Evolutionary conservation across 495 filamentous ascomycete species (phyloP), one percentile per base, ranked within the genome.

Genomic region (Penicillium parvum): DNA sequence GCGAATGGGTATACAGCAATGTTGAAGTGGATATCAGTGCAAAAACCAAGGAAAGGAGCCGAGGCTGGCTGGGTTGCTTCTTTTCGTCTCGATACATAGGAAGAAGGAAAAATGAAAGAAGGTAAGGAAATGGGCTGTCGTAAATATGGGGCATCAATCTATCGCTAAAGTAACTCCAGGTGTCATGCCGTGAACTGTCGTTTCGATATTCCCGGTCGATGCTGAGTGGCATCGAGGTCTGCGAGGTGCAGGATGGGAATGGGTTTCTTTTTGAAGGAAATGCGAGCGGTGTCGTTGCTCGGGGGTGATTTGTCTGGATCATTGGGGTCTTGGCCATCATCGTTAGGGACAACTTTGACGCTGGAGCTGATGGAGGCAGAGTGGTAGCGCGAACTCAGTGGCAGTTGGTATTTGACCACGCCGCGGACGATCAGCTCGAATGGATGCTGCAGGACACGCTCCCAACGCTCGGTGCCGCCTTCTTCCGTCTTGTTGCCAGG

Each of bases 361-460:
- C 61, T 77, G 11, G 68, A 70, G 37, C 71, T 74, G 41, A 83
- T 69, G 9, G 71, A 68, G 4, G 69, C 72, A 1, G 72, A 75
- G 48, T 81, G 71, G 35, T 80, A 71, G 27, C 77, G 77, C 23
- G 82, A 82, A 53, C 78, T 90, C 38, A 98, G 71, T 8, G 92
- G 92, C 14, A 96, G 71, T 20, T 85, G 82, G 56, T 98, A 98
- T 60, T 86, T 87, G 54, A 98, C 65, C 5, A 90, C 83, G 26
- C 92, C 92, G 37, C 90, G 81, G 20, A 97, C 80, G 44, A 96
- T 88, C 38, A 98, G 71, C 43, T 94, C 86, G 48, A 97, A 98
- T 22, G 90, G 85, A 65, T 96, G 83, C 53, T 90, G 75, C 19
- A 97, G 66, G 19, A 97, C 89, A 32, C 79, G 76, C 61, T 96